Conservation (phyloP, 345 rosid species). For the Streptanthus diversifolius region DNA sequence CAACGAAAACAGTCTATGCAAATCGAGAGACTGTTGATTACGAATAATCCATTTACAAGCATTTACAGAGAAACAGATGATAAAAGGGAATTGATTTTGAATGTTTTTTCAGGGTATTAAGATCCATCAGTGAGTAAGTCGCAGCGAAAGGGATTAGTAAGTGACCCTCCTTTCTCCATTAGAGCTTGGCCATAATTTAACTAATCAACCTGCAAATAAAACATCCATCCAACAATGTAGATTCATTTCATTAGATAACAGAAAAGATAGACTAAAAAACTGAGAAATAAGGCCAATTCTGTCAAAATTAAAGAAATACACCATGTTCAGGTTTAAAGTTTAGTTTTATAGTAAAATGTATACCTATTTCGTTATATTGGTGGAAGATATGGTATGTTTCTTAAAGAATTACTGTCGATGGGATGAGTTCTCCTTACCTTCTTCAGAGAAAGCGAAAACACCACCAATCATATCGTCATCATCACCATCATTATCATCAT, state of each 20-base stretch:
- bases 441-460: slow-evolving; percentile 90
- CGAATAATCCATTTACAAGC: slow-evolving; percentile 61
- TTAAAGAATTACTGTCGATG: not conserved
- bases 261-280: not conserved
- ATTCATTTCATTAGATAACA: not conserved
- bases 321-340: not conserved
- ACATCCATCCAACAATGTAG: not conserved
- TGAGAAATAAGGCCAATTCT: not conserved
- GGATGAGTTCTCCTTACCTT: slow-evolving; percentile 46
- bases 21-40: slow-evolving; percentile 43
- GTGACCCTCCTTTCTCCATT: slow-evolving; percentile 30
- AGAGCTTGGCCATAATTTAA: slow-evolving; percentile 11
- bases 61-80: slow-evolving; percentile 56
- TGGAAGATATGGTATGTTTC: too few relatives aligned
- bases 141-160: slow-evolving; percentile 44
- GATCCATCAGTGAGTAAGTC: slow-evolving; percentile 49
- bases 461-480: slow-evolving; percentile 89
- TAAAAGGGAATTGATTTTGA: slow-evolving; percentile 33
- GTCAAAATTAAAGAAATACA: not conserved
- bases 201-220: slow-evolving; percentile 25
- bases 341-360: not conserved
- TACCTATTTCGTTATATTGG: not conserved
- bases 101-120: not conserved
- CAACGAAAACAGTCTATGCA: slow-evolving; percentile 46
- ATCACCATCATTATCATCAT: slow-evolving; percentile 57